Evolutionary conservation across 768 basidiomycete genomes (phyloP).

Genomic region (Xerocomus brunneocitrinus): DNA sequence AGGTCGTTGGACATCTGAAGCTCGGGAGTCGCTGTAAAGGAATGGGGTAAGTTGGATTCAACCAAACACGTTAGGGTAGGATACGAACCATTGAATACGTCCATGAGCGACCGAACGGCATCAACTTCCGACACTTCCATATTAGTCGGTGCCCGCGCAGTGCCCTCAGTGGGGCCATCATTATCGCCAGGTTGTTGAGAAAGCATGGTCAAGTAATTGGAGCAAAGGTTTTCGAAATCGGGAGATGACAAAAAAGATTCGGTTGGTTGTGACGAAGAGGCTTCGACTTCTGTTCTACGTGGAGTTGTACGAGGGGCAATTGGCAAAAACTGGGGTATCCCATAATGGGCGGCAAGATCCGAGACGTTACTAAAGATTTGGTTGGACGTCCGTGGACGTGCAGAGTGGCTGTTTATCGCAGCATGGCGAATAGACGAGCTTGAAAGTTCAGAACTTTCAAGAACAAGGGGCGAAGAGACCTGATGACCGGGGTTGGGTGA

Average conservation of each 20-base stretch:
- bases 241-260: slow-evolving; percentile 26
- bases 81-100: slow-evolving; percentile 36
- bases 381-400: slow-evolving; percentile 65
- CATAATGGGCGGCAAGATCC: slow-evolving; percentile 75
- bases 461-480: slow-evolving; percentile 32
- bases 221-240: slow-evolving; percentile 45
- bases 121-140: slow-evolving; percentile 23
- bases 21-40: slow-evolving; percentile 34
- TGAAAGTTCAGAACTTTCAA: slow-evolving; percentile 57
- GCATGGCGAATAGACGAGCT: slow-evolving; percentile 50
- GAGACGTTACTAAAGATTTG: slow-evolving; percentile 59
- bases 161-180: slow-evolving; percentile 29
- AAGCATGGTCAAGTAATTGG: slow-evolving; percentile 70
- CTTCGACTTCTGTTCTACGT: slow-evolving; percentile 36
- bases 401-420: slow-evolving; percentile 46
- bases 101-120: slow-evolving; percentile 36
- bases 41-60: not conserved
- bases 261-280: slow-evolving; percentile 23
- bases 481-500: slow-evolving; percentile 38
- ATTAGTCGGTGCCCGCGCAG: slow-evolving; percentile 23
- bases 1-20: slow-evolving; percentile 35
- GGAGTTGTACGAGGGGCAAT: slow-evolving; percentile 60
- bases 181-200: slow-evolving; percentile 43
- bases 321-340: slow-evolving; percentile 68
- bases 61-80: not conserved